Conservation (phyloP, 495 filamentous ascomycete species). For the Penicillium canariense region DNA sequence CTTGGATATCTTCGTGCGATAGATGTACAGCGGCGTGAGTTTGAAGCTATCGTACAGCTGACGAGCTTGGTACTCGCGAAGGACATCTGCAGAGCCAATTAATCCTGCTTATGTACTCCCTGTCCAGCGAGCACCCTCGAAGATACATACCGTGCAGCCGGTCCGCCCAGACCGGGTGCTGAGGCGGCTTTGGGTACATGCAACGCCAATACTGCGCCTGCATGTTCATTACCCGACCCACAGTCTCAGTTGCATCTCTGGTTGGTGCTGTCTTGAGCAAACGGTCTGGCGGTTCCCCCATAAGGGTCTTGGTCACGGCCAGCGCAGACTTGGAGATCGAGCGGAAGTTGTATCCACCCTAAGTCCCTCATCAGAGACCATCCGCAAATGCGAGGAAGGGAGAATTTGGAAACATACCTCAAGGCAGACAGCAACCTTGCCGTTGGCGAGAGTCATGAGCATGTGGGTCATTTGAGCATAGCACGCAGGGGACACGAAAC, state of each 20-base stretch:
- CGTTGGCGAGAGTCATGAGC: constrained; percentile 92
- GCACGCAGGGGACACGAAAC: constrained; percentile 83
- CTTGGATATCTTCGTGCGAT: constrained; percentile 63
- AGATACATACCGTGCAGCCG: constrained; percentile 52
- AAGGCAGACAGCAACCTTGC: constrained; percentile 87
- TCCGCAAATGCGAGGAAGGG: not conserved
- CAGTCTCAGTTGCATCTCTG: constrained; percentile 42
- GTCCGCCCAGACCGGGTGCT: constrained; percentile 37
- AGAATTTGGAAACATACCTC: constrained; percentile 48
- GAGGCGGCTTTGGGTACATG: constrained; percentile 50
- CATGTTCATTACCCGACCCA: constrained; percentile 52
- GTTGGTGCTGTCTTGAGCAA: constrained; percentile 51
- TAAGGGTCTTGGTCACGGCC: constrained; percentile 85
- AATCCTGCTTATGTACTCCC: not conserved
- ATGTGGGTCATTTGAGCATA: constrained; percentile 99
- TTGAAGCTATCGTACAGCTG: constrained; percentile 64
- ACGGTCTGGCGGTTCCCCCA: constrained; percentile 88
- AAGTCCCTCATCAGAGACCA: not conserved
- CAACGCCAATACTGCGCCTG: constrained; percentile 60
- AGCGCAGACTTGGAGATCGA: constrained; percentile 91
- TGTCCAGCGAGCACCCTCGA: not conserved
- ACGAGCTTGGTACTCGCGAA: constrained; percentile 70
- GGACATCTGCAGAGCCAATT: constrained; percentile 54
- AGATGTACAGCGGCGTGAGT: constrained; percentile 74
- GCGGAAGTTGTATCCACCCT: constrained; percentile 90